Base-by-base conservation (phyloP, 805 yeast species). In the Trichomonascus vanleenenianus region DNA sequence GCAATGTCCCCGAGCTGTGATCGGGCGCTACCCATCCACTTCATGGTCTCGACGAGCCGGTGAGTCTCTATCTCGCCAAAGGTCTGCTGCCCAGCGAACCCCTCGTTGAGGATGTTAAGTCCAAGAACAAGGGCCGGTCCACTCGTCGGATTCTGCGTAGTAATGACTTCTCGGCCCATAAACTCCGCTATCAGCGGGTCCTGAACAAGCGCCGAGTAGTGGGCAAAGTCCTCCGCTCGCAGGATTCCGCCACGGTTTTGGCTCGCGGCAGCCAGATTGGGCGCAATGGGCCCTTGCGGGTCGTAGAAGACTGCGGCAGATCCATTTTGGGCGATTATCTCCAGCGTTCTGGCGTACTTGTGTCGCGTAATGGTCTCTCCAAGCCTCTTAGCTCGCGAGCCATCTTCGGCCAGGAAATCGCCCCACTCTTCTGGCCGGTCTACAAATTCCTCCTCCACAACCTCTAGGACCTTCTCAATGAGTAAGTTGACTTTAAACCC, bases 1-100 rank as follows among this genome's bases (percentile, higher is more conserved):
- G 48, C 47, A 35, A 64, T 79, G 56, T 87, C 96, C 0, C 97
- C 97, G 20, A 91, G 71, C 54, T 86, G 75, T n/a, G 89, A 78
- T 51, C 97, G 72, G 0, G 83, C 91, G 10, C 91, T 74, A 0
- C 89, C 85, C 76, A 87, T 75, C 96, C 96, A 91, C 63, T 91
- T 91, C 95, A 91, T 86, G 2, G 84, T 67, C 64, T 91, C 98
- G 9, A 87, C 67, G 6, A 87, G 59, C 45, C 85, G 71, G 56
- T 85, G 97, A 2, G 79, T 68, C 11, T 75, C 71, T 10, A 74
- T 48, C 7, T 72, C 70, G 20, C 60, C 58, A 56, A 73, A 70
- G 51, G 79, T 85, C 7, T 42, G 40, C 2, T 14, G 30, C 3
- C 53, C 57, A 3, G 40, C 40, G 37, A 62, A 67, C 1, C 44